phyloP scores from a whole-genome alignment of 2,329 filamentous ascomycete species.

The Pseudopithomyces chartarum region DNA sequence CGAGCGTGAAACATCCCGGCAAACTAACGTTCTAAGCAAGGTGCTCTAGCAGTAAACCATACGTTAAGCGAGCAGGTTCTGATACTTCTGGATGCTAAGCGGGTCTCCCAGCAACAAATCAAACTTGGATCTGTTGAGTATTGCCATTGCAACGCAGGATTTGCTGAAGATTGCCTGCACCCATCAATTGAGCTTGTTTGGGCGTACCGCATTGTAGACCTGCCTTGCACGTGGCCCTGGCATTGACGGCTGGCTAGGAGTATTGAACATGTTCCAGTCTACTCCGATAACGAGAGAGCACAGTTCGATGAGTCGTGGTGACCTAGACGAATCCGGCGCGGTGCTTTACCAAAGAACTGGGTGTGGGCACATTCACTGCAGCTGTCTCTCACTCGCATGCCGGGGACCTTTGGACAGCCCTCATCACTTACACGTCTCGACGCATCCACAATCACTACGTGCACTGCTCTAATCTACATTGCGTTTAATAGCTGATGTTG shows the following conservation, averaged over 20 bases:
- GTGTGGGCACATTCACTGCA: constrained; percentile 5
- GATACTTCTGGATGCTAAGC: constrained; percentile 24
- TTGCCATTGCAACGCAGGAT: neutral
- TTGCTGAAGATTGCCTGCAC: neutral
- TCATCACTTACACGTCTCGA: constrained; percentile 16
- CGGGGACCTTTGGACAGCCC: constrained; percentile 18
- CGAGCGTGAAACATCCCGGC: constrained; percentile 24
- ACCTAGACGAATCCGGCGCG: constrained; percentile 11
- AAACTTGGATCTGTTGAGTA: neutral
- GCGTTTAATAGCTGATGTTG: constrained; percentile 25
- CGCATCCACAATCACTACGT: constrained; percentile 23
- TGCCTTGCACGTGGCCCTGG: constrained; percentile 2
- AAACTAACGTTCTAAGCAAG: constrained; percentile 17
- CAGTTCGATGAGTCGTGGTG: neutral
- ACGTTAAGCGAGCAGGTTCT: constrained; percentile 28
- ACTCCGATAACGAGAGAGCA: constrained; percentile 11
- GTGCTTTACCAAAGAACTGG: constrained; percentile 11
- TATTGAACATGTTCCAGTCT: constrained; percentile 3
- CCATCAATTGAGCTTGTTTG: neutral
- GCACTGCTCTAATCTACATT: constrained; percentile 22
- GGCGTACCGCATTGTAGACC: neutral
- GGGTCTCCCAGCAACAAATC: constrained; percentile 25
- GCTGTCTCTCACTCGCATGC: constrained; percentile 1
- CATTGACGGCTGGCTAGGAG: constrained; percentile 1
- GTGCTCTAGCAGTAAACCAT: constrained; percentile 26